phyloP scores from a whole-genome alignment of 352 stramenopile genomes.

The Globisporangium alternatum region DNA sequence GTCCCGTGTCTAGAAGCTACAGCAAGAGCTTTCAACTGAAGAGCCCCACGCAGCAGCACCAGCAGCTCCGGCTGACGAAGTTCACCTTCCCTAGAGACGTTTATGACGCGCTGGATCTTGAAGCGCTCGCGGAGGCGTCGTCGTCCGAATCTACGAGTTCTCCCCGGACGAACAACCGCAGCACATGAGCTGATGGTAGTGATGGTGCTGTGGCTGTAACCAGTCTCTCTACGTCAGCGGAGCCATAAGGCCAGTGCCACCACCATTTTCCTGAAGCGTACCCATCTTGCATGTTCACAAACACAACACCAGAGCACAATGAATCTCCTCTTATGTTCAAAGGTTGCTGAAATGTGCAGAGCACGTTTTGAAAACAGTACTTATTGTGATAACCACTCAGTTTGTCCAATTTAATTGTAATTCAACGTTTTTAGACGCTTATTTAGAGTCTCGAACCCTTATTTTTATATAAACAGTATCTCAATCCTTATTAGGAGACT shows the following conservation, averaged over 20 bases:
- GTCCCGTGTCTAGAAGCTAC: background rate
- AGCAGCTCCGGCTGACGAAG: background rate
- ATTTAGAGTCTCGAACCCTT: too few species aligned
- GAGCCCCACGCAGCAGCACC: background rate
- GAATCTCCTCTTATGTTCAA: too few species aligned
- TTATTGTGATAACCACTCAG: too few species aligned
- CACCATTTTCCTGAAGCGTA: background rate
- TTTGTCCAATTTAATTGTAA: too few species aligned
- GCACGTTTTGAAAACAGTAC: too few species aligned
- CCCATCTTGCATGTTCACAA: background rate
- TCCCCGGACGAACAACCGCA: slow-evolving; percentile 7
- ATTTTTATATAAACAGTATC: too few species aligned
- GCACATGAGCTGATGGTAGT: background rate
- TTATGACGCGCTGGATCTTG: slow-evolving; percentile 31
- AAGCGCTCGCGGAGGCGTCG: slow-evolving; percentile 22
- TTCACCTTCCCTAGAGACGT: background rate
- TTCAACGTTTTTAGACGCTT: too few species aligned
- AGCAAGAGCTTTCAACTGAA: background rate
- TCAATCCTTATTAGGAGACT: too few species aligned
- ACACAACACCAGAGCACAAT: too few species aligned
- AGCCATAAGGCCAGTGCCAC: background rate
- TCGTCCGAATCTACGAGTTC: slow-evolving; percentile 24
- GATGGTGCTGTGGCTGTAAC: background rate
- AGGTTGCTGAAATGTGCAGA: too few species aligned
- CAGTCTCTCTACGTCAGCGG: background rate